Percentiles rank a stretch among this genome's conserved stretches.
Conservation (phyloP, 1,139 yeast genomes). For the Dujonia santamariae region DNA sequence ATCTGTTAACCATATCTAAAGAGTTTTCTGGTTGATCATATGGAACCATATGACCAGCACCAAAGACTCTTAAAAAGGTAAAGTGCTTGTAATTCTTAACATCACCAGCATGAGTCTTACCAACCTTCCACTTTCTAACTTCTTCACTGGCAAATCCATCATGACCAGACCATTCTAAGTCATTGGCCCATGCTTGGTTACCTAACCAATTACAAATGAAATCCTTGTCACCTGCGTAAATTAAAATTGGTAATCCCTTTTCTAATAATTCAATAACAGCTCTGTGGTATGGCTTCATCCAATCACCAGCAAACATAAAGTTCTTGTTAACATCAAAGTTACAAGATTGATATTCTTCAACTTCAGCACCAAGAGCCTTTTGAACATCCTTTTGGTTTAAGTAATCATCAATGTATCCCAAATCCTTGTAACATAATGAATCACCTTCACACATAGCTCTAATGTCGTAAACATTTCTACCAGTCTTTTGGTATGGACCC, state of each 20-base stretch:
- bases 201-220: constrained; percentile 88
- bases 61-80: constrained; percentile 46
- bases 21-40: constrained; percentile 46
- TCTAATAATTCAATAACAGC: constrained; percentile 58
- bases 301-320: constrained; percentile 83
- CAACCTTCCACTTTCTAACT: constrained; percentile 37
- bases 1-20: constrained; percentile 46
- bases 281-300: constrained; percentile 86
- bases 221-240: constrained; percentile 85
- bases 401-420: constrained; percentile 31
- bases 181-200: constrained; percentile 78
- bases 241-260: constrained; percentile 62
- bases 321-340: constrained; percentile 80
- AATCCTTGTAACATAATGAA: constrained; percentile 61
- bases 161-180: constrained; percentile 62
- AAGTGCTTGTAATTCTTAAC: constrained; percentile 45
- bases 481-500: constrained; percentile 87
- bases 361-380: constrained; percentile 89
- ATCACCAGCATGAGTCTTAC: constrained; percentile 41
- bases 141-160: constrained; percentile 47
- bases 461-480: constrained; percentile 90
- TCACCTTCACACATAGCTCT: constrained; percentile 82
- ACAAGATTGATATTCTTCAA: constrained; percentile 78
- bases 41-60: constrained; percentile 53
- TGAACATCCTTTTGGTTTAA: constrained; percentile 43